Evolutionary conservation across 106 monocot genomes (phyloP).

Genomic region (Alisma plantagoaquatica): DNA sequence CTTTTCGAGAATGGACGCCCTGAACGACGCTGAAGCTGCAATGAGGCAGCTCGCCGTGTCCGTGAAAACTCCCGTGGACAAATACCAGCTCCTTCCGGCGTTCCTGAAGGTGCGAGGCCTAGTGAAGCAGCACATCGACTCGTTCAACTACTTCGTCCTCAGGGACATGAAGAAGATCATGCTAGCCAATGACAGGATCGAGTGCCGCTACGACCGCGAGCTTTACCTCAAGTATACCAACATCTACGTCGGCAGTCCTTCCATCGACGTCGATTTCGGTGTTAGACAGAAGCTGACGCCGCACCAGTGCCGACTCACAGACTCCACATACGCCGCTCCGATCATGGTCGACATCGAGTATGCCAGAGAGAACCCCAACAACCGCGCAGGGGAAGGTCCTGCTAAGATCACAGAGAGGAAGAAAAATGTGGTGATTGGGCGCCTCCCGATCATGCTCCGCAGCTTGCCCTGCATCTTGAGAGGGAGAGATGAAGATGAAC

Average conservation of each 20-base stretch:
- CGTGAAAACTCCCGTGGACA: constrained; percentile 53
- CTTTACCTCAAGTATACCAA: constrained; percentile 63
- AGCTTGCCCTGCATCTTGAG: constrained; percentile 57
- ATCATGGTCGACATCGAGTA: constrained; percentile 71
- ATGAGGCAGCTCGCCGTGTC: constrained; percentile 40
- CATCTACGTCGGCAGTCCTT: constrained; percentile 48
- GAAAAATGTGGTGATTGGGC: constrained; percentile 48
- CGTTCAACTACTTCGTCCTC: constrained; percentile 74
- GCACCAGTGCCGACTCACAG: constrained; percentile 73
- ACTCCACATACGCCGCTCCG: constrained; percentile 81
- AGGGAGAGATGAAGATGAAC: constrained; percentile 88
- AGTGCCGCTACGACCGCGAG: constrained; percentile 24
- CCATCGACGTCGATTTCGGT: neutral
- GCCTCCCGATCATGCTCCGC: constrained; percentile 90
- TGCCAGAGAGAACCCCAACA: constrained; percentile 23
- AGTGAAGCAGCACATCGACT: constrained; percentile 91
- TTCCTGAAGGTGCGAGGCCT: constrained; percentile 69
- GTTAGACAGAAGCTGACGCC: constrained; percentile 27
- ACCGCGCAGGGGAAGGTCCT: neutral
- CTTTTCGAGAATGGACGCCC: too few relatives aligned
- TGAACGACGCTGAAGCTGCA: too few relatives aligned
- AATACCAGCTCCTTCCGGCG: constrained; percentile 72
- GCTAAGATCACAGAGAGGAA: neutral
- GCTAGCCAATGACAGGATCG: constrained; percentile 63
- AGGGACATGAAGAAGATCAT: constrained; percentile 81